phyloP scores from a whole-genome alignment of 2,329 filamentous ascomycete genomes.

The Cryoendolithus antarcticus region DNA sequence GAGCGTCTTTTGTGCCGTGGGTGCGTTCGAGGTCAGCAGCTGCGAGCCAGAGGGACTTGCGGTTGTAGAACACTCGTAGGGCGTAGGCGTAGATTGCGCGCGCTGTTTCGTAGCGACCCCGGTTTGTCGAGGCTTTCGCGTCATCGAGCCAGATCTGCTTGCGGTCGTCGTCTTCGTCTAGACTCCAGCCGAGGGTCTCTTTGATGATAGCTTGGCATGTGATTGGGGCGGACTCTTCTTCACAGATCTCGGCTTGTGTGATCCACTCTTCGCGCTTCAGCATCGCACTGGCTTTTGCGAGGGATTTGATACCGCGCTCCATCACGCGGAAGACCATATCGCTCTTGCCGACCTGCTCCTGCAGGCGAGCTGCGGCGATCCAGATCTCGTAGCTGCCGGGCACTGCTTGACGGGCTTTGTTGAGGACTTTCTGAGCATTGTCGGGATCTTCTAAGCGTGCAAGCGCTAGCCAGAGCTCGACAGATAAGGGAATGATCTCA shows the following conservation, averaged over 20 bases:
- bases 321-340: slow-evolving; percentile 72
- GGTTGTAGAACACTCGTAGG: slow-evolving; percentile 77
- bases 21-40: slow-evolving; percentile 84
- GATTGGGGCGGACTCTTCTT: slow-evolving; percentile 74
- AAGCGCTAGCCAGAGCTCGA: slow-evolving; percentile 89
- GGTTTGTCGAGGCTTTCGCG: slow-evolving; percentile 65
- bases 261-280: slow-evolving; percentile 97
- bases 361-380: slow-evolving; percentile 84
- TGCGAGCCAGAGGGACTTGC: slow-evolving; percentile 77
- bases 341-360: slow-evolving; percentile 76
- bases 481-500: slow-evolving; percentile 83
- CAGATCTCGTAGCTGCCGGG: slow-evolving; percentile 92
- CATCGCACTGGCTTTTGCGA: slow-evolving; percentile 90
- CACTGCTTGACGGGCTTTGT: slow-evolving; percentile 85
- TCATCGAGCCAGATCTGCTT: slow-evolving; percentile 96
- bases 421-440: slow-evolving; percentile 88
- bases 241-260: slow-evolving; percentile 82
- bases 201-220: slow-evolving; percentile 85
- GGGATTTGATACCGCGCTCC: slow-evolving; percentile 79
- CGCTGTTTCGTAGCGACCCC: slow-evolving; percentile 79
- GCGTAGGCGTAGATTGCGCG: slow-evolving; percentile 88
- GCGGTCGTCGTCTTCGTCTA: slow-evolving; percentile 93
- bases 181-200: slow-evolving; percentile 81
- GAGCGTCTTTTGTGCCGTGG: slow-evolving; percentile 69
- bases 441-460: slow-evolving; percentile 80